A percentile compares a stretch with the other conserved stretches of the same genome.
Conservation (phyloP, 2,329 filamentous ascomycete genomes). For the Apiospora saccharicola region DNA sequence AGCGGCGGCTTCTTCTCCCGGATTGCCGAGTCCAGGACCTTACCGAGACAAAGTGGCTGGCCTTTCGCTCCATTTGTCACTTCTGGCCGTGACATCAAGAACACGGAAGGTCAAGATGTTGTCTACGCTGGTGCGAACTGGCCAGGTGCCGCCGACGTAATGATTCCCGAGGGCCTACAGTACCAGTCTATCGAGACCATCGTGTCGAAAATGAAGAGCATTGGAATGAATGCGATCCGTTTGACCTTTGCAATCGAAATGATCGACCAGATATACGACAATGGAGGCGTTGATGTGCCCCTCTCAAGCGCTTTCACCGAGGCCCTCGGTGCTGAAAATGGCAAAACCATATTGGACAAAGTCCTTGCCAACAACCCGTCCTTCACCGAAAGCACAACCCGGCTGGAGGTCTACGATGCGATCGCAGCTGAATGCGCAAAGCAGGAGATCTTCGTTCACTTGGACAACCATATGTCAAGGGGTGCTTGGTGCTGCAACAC, state of each 20-base stretch:
- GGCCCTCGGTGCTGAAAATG: slow-evolving; percentile 59
- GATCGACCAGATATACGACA: slow-evolving; percentile 64
- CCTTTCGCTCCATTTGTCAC: slow-evolving; percentile 46
- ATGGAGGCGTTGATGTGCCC: slow-evolving; percentile 54
- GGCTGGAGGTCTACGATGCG: slow-evolving; percentile 62
- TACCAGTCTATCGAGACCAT: slow-evolving; percentile 65
- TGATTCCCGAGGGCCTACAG: slow-evolving; percentile 71
- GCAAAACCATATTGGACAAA: slow-evolving; percentile 54
- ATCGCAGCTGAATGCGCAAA: slow-evolving; percentile 64
- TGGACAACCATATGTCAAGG: slow-evolving; percentile 68
- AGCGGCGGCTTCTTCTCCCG: slow-evolving; percentile 32
- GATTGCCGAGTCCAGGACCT: slow-evolving; percentile 28
- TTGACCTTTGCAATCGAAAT: slow-evolving; percentile 71
- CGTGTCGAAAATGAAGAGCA: slow-evolving; percentile 61
- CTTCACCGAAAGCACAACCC: slow-evolving; percentile 60
- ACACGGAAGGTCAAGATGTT: slow-evolving; percentile 52
- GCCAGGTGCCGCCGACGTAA: slow-evolving; percentile 66
- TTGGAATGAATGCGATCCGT: slow-evolving; percentile 71
- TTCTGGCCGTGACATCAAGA: slow-evolving; percentile 51
- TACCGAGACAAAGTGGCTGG: slow-evolving; percentile 34
- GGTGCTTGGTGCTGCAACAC: slow-evolving; percentile 65
- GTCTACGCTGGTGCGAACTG: slow-evolving; percentile 67
- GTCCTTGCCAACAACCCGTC: slow-evolving; percentile 64
- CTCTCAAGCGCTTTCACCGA: slow-evolving; percentile 53
- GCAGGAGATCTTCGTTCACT: slow-evolving; percentile 64